These are phyloP conservation scores for Symbiotaphrina buchneri DNA, from an alignment of 495 filamentous ascomycete genomes.

Conservation along the genomic window DNA sequence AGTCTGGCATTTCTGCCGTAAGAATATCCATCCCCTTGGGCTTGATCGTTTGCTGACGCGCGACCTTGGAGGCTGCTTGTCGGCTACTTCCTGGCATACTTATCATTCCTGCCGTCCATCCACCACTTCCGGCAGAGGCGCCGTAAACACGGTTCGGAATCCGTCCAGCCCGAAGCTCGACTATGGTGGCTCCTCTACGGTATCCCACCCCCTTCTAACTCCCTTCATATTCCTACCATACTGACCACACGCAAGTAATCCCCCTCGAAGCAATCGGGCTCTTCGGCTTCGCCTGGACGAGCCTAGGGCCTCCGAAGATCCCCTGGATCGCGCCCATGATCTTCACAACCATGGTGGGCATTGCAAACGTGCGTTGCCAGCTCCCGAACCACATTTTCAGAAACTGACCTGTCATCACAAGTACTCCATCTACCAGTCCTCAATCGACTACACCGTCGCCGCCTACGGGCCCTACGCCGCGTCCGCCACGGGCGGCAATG, in stretches of 20 bases:
- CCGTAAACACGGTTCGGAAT: constrained; percentile 22
- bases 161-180: constrained; percentile 28
- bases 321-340: constrained; percentile 19
- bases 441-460: constrained; percentile 72
- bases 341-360: not conserved
- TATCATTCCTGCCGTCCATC: constrained; percentile 40
- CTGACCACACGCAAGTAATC: constrained; percentile 13
- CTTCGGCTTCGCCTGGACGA: constrained; percentile 47
- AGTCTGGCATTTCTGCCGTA: constrained; percentile 37
- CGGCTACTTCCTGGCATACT: constrained; percentile 42
- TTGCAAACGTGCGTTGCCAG: constrained; percentile 1
- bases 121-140: constrained; percentile 22
- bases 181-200: constrained; percentile 32
- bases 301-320: constrained; percentile 30
- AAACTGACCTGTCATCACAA: too few relatives aligned
- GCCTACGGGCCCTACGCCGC: constrained; percentile 60
- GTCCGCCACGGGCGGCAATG: constrained; percentile 56
- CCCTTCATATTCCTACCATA: not conserved
- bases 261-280: constrained; percentile 44
- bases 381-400: too few relatives aligned
- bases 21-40: too few relatives aligned
- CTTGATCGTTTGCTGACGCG: too few relatives aligned
- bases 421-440: constrained; percentile 57
- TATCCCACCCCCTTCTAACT: too few relatives aligned
- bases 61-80: constrained; percentile 9